Conservation (phyloP, 805 yeast genomes). For the Candida ovalis region DNA sequence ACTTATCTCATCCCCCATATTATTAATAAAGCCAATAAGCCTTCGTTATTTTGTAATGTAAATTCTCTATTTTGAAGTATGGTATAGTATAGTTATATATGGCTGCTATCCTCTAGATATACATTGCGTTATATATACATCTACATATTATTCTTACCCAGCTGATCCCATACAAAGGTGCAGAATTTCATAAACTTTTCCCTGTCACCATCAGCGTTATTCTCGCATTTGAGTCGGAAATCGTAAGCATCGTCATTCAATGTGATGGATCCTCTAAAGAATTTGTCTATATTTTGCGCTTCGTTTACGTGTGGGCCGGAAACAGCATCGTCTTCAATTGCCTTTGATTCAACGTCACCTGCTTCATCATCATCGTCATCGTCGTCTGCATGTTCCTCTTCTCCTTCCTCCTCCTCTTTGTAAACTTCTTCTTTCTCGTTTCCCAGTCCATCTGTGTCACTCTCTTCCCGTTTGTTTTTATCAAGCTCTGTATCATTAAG, state of each 20-base stretch:
- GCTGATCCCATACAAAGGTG: conserved; percentile 21
- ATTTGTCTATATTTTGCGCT: not conserved
- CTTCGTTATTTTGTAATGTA: not conserved
- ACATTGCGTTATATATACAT: not conserved
- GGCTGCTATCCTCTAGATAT: too few species aligned
- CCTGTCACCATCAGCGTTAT: conserved; percentile 10
- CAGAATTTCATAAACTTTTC: conserved; percentile 19
- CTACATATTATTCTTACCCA: not conserved
- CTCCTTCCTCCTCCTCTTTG: not conserved
- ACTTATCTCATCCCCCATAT: not conserved
- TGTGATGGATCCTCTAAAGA: conserved; percentile 17
- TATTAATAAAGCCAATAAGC: not conserved
- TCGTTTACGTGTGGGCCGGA: not conserved
- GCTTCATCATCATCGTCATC: not conserved
- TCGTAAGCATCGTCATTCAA: conserved; percentile 19
- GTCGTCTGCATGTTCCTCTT: not conserved
- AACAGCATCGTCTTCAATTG: not conserved
- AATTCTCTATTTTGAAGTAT: too few species aligned
- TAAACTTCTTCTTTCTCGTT: not conserved
- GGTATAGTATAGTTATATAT: too few species aligned
- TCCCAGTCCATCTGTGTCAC: not conserved
- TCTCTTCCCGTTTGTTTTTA: not conserved
- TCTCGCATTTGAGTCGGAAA: conserved; percentile 11
- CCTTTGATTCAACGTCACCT: not conserved
- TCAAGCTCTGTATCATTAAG: too few species aligned